Evolutionary conservation across 2,329 filamentous ascomycete genomes (phyloP).

Genomic region (Monilinia polystroma): DNA sequence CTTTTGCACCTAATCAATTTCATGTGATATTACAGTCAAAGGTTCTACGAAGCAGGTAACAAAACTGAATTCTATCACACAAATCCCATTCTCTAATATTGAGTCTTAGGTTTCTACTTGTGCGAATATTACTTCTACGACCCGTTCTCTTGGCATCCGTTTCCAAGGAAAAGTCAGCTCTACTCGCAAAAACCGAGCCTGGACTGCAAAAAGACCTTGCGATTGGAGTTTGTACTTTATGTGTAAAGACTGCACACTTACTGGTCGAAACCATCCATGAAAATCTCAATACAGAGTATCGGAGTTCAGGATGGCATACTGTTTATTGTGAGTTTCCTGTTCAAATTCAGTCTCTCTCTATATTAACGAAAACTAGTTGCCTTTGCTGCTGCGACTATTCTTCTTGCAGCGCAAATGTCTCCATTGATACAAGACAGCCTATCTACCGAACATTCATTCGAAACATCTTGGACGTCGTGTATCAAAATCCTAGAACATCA

Average conservation of each 20-base stretch:
- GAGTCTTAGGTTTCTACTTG: constrained; percentile 4
- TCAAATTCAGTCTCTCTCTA: background rate
- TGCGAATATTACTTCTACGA: constrained; percentile 17
- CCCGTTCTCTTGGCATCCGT: constrained; percentile 10
- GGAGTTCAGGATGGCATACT: constrained; percentile 30
- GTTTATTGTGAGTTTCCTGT: constrained; percentile 28
- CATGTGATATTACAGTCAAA: constrained; percentile 26
- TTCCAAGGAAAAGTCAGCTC: background rate
- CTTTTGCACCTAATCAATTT: background rate
- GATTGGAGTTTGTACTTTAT: constrained; percentile 25
- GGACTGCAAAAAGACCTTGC: constrained; percentile 13
- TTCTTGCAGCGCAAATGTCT: constrained; percentile 25
- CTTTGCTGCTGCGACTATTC: constrained; percentile 27
- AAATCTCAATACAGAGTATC: constrained; percentile 22
- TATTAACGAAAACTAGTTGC: constrained; percentile 22
- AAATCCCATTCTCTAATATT: background rate
- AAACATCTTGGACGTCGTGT: constrained; percentile 17
- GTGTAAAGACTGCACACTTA: constrained; percentile 27
- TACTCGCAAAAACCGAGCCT: background rate
- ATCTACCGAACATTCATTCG: constrained; percentile 1
- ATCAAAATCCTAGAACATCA: constrained; percentile 18
- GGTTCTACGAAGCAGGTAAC: constrained; percentile 27
- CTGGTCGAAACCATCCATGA: constrained; percentile 23
- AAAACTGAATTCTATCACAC: background rate
- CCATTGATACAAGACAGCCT: background rate